phyloP scores from a whole-genome alignment of 179 eudicot genomes.

The Silene coronaria region DNA sequence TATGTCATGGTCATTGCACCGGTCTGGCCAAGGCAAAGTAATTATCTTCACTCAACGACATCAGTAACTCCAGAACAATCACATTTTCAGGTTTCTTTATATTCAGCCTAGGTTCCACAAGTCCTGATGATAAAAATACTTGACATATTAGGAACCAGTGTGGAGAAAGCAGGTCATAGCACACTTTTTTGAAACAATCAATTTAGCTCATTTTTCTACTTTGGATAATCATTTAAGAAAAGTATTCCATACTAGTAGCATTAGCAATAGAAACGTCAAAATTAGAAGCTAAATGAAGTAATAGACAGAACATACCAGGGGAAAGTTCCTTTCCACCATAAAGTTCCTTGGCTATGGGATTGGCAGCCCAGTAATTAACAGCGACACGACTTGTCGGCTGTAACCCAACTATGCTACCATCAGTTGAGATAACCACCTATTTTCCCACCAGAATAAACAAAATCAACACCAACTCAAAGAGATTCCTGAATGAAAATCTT shows the following conservation, averaged over 20 bases:
- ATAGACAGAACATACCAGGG: constrained; percentile 42
- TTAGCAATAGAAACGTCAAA: neutral
- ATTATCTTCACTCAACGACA: constrained; percentile 50
- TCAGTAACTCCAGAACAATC: constrained; percentile 59
- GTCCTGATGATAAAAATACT: constrained; percentile 35
- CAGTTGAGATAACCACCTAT: constrained; percentile 68
- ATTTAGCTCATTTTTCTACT: neutral
- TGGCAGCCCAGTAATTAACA: constrained; percentile 75
- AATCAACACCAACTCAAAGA: constrained; percentile 7
- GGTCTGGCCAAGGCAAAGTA: constrained; percentile 64
- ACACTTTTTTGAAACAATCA: neutral
- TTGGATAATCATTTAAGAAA: neutral
- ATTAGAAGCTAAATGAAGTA: neutral
- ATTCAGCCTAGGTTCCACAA: constrained; percentile 57
- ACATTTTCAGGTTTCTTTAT: constrained; percentile 44
- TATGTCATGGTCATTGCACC: constrained; percentile 20
- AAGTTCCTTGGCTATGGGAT: constrained; percentile 72
- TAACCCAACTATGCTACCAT: constrained; percentile 61
- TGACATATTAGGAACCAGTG: neutral
- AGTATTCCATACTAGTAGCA: neutral
- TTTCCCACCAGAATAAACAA: constrained; percentile 7
- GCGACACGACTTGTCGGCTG: constrained; percentile 76
- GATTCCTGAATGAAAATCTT: neutral
- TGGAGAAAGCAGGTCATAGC: neutral
- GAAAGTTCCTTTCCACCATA: constrained; percentile 59